phyloP scores from a whole-genome alignment of 2,329 filamentous ascomycete species.

The Beauveria asiatica region DNA sequence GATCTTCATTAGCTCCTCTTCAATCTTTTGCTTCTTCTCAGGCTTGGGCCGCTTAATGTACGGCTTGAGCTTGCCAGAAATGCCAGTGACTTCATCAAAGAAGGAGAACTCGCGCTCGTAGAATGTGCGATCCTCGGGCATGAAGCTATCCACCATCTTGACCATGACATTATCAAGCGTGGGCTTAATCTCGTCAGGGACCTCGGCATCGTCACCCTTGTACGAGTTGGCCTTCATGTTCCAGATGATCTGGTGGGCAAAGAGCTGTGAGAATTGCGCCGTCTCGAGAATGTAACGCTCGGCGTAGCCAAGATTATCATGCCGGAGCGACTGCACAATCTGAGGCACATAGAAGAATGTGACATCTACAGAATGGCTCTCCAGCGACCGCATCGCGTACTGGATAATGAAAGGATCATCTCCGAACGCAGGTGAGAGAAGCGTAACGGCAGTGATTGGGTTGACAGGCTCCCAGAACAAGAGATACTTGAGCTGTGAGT shows the following conservation, averaged over 20 bases:
- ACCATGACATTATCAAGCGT: slow-evolving; percentile 85
- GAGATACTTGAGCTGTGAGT: slow-evolving; percentile 77
- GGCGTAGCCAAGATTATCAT: slow-evolving; percentile 88
- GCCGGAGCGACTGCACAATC: slow-evolving; percentile 89
- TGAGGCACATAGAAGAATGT: slow-evolving; percentile 99
- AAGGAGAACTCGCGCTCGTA: slow-evolving; percentile 96
- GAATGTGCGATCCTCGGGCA: slow-evolving; percentile 68
- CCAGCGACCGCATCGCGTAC: slow-evolving; percentile 90
- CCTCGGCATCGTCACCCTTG: slow-evolving; percentile 87
- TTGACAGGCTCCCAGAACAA: slow-evolving; percentile 91
- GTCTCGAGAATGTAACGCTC: slow-evolving; percentile 96
- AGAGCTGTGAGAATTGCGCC: slow-evolving; percentile 93
- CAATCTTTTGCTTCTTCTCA: slow-evolving; percentile 98
- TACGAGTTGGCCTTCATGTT: slow-evolving; percentile 99
- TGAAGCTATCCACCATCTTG: slow-evolving; percentile 76
- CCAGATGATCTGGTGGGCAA: slow-evolving; percentile 99
- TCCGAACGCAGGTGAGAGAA: slow-evolving; percentile 83
- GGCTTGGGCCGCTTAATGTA: slow-evolving; percentile 87
- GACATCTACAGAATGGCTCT: slow-evolving; percentile 90
- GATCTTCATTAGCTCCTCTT: slow-evolving; percentile 95
- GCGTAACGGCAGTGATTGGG: slow-evolving; percentile 84
- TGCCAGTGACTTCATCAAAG: slow-evolving; percentile 91
- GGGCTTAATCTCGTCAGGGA: slow-evolving; percentile 88
- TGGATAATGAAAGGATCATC: slow-evolving; percentile 92
- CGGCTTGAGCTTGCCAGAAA: slow-evolving; percentile 92